These are phyloP conservation scores for Apiotrichum laibachii DNA, from an alignment of 1,284 basidiomycete genomes.

Conservation along the genomic window DNA sequence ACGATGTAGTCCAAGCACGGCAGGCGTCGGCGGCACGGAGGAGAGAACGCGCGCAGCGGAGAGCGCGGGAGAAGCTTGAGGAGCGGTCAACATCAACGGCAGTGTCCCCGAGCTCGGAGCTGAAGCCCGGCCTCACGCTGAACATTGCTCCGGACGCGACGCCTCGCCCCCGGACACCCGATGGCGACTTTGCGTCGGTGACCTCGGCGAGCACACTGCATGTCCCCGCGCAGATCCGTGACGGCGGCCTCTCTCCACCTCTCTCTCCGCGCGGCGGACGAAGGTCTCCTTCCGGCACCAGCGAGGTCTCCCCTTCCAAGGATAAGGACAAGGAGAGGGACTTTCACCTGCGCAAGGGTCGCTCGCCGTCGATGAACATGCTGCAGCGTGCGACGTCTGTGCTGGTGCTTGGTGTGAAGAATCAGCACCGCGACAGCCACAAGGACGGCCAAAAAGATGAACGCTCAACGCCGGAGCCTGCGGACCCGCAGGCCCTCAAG, in stretches of 20 bases:
- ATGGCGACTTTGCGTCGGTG: neutral
- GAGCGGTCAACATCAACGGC: neutral
- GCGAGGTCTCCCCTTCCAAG: conserved; percentile 22
- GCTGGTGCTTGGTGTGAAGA: conserved; percentile 54
- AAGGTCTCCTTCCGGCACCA: conserved; percentile 9
- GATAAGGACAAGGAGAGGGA: conserved; percentile 7
- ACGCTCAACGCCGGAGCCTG: neutral
- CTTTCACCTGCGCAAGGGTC: conserved; percentile 54
- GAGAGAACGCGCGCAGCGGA: conserved; percentile 30
- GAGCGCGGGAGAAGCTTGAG: conserved; percentile 34
- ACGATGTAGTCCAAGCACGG: conserved; percentile 37
- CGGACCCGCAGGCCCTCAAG: conserved; percentile 4
- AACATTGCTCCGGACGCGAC: neutral
- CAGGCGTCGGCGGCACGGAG: conserved; percentile 28
- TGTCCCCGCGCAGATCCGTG: neutral
- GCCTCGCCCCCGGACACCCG: neutral
- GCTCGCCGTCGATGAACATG: conserved; percentile 84
- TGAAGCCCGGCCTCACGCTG: neutral
- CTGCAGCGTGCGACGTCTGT: conserved; percentile 87
- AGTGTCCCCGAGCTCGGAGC: neutral
- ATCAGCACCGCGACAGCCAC: neutral
- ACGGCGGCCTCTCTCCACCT: neutral
- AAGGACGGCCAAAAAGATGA: neutral
- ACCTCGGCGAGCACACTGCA: conserved; percentile 5
- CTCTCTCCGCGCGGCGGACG: neutral